Base-by-base conservation (phyloP, 169 alveolate genomes). In the Babesia gibsoni region DNA sequence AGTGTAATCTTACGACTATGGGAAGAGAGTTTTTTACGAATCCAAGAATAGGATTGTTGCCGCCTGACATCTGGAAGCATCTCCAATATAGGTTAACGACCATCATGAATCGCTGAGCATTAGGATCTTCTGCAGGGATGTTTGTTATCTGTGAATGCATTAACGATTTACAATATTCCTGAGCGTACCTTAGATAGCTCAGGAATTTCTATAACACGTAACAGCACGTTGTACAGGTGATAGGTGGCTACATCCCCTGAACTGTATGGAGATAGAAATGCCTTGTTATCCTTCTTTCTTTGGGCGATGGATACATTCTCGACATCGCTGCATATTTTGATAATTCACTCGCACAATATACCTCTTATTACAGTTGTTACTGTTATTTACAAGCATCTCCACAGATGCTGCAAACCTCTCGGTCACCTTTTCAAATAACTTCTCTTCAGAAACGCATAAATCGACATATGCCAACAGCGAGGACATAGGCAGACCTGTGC, bases 401-500 rank as follows among this genome's bases (percentile, higher is more conserved):
- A 18, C 72, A 20, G 72, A 10, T 1, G 20, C 45, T 0, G 18
- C 27, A 29, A 61, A 61, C 35, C 45, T n/a, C 32, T 61, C 72
- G 6, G 59, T 20, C 0, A 46, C 45, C 20, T 43, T 61, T 18
- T 61, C 72, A 1, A 61, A 46, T 4, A 33, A 0, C 45, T 22
- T 42, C 33, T 61, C 58, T 22, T 61, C 72, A 0, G 72, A 10
- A 3, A 61, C 72, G 12, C 72, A 43, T 23, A 27, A 46, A 20
- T 41, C 25, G 18, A 61, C 35, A 4, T 18, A 61, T 1, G 32
- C 3, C 29, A 61, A 22, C 5, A 61, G 14, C 30, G n/a, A 9
- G 4, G 42, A 29, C 7, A 20, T n/a, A 2, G 86, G 73, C 10
- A 77, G 75, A 10, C 86, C 86, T 4, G 53, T 53, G 59, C 61